Conservation (phyloP, 306 rosid genomes). For the Gillenia trifoliata region DNA sequence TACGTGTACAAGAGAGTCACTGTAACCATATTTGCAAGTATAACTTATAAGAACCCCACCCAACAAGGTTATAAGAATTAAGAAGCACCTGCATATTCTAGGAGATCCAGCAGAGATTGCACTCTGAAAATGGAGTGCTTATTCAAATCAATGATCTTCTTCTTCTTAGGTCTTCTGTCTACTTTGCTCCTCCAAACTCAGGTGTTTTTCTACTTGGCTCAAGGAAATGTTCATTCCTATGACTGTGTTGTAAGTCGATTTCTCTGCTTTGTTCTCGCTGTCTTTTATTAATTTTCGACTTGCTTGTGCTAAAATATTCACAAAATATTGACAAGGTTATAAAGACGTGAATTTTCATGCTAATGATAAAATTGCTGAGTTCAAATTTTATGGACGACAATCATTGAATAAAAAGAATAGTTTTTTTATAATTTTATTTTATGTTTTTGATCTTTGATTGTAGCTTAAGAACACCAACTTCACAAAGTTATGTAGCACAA, state of each 20-base stretch:
- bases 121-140: neutral
- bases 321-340: neutral
- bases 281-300: neutral
- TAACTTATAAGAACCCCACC: neutral
- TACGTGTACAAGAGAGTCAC: neutral
- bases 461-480: slow-evolving; percentile 10
- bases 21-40: neutral
- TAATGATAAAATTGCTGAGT: too few species aligned
- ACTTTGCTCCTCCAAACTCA: neutral
- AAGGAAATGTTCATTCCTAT: neutral
- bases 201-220: neutral
- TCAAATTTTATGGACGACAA: neutral
- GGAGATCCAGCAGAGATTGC: neutral
- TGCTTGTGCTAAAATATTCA: neutral
- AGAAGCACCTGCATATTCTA: neutral
- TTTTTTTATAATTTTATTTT: neutral
- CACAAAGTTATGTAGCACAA: slow-evolving; percentile 49
- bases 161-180: neutral
- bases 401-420: neutral
- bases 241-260: slow-evolving; percentile 6
- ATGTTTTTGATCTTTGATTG: neutral
- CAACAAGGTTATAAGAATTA: neutral
- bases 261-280: neutral
- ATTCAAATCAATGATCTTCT: neutral
- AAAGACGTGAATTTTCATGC: too few species aligned